Evolutionary conservation across 345 rosid species (phyloP).

Genomic region (Camelina sativa): DNA sequence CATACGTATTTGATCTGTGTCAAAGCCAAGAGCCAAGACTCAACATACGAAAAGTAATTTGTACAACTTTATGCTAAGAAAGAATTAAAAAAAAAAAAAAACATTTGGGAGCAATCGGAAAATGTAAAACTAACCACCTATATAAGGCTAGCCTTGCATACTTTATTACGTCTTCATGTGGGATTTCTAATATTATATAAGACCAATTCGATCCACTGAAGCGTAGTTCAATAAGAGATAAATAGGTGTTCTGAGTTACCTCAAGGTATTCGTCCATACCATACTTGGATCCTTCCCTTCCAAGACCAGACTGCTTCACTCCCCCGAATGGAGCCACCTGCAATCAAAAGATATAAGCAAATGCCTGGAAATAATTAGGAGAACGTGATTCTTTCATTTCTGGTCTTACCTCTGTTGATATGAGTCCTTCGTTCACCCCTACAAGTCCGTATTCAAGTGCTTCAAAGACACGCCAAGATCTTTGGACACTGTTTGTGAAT

Average conservation of each 20-base stretch:
- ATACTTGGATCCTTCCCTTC: slow-evolving; percentile 97
- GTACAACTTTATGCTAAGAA: slow-evolving; percentile 1
- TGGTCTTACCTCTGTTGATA: slow-evolving; percentile 83
- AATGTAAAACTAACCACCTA: slow-evolving; percentile 9
- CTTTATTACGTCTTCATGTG: slow-evolving; percentile 22
- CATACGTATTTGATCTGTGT: slow-evolving; percentile 80
- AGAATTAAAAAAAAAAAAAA: not conserved
- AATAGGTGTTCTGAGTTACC: slow-evolving; percentile 49
- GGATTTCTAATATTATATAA: slow-evolving; percentile 24
- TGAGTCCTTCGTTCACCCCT: slow-evolving; percentile 90
- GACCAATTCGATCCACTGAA: not conserved
- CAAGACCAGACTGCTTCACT: slow-evolving; percentile 93
- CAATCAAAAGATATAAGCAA: slow-evolving; percentile 28
- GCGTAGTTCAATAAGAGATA: slow-evolving; percentile 20
- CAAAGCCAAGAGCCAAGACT: slow-evolving; percentile 20
- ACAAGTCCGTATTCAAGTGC: slow-evolving; percentile 93
- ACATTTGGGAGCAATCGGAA: slow-evolving; percentile 13
- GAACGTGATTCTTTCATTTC: slow-evolving; percentile 19
- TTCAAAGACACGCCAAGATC: slow-evolving; percentile 91
- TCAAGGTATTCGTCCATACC: slow-evolving; percentile 95
- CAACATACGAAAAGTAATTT: slow-evolving; percentile 8
- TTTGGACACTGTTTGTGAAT: slow-evolving; percentile 83
- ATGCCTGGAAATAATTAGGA: not conserved
- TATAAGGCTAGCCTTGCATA: slow-evolving; percentile 6
- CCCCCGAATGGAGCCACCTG: slow-evolving; percentile 99